These are phyloP conservation scores for Taiwanofungus camphoratus DNA, from an alignment of 1,284 basidiomycete species.

Conservation along the genomic window DNA sequence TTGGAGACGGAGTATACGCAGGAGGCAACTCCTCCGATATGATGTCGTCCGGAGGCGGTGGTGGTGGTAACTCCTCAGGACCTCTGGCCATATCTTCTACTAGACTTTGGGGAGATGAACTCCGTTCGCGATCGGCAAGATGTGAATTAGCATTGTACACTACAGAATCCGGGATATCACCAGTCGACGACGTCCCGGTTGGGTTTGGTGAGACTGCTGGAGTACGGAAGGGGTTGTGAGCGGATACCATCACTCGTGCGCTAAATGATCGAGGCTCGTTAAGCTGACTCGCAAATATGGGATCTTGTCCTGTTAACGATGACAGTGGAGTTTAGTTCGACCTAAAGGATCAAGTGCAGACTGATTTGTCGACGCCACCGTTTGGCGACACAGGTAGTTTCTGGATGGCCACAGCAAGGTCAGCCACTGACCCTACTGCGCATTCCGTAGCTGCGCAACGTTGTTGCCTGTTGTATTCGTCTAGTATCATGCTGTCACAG, in stretches of 20 bases:
- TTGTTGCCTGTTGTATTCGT: too few species aligned
- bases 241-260: constrained; percentile 11
- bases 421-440: too few species aligned
- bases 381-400: too few species aligned
- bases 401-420: too few species aligned
- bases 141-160: neutral
- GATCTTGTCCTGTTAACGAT: too few species aligned
- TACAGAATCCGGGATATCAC: neutral
- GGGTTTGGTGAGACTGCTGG: constrained; percentile 21
- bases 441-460: too few species aligned
- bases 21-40: constrained; percentile 52
- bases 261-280: too few species aligned
- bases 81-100: constrained; percentile 4
- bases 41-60: constrained; percentile 17
- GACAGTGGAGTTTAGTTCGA: too few species aligned
- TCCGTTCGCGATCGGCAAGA: neutral
- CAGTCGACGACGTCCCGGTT: constrained; percentile 15
- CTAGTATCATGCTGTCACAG: too few species aligned
- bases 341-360: too few species aligned
- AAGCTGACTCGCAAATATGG: too few species aligned
- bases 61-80: constrained; percentile 6
- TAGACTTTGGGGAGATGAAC: neutral
- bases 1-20: constrained; percentile 55
- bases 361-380: too few species aligned
- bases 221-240: constrained; percentile 29